phyloP scores from a whole-genome alignment of 805 yeast genomes.

The Saturnispora galanensis region DNA sequence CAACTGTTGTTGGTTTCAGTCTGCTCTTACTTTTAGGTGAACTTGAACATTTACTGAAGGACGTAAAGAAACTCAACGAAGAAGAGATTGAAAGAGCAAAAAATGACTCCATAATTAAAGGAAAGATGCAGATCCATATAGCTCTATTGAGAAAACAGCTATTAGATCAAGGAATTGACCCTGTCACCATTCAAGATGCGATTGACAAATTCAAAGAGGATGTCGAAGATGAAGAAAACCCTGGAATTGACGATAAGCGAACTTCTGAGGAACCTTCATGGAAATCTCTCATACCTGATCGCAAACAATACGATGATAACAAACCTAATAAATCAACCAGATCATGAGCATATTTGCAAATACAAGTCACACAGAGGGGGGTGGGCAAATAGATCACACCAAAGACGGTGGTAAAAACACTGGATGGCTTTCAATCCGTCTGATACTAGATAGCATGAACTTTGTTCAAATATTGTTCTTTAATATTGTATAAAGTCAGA shows the following conservation, averaged over 20 bases:
- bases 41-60: slow-evolving; percentile 16
- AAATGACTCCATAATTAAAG: slow-evolving; percentile 36
- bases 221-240: slow-evolving; percentile 46
- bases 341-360: background rate
- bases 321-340: slow-evolving; percentile 1
- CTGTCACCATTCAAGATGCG: slow-evolving; percentile 45
- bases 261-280: slow-evolving; percentile 39
- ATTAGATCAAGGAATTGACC: slow-evolving; percentile 45
- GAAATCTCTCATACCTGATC: slow-evolving; percentile 46
- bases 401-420: too few relatives aligned
- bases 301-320: slow-evolving; percentile 44
- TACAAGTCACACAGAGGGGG: background rate
- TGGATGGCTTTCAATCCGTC: too few relatives aligned
- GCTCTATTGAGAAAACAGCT: slow-evolving; percentile 57
- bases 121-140: slow-evolving; percentile 57
- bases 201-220: slow-evolving; percentile 44
- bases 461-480: too few relatives aligned
- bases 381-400: background rate
- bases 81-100: slow-evolving; percentile 44
- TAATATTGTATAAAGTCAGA: too few relatives aligned
- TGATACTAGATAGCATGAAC: too few relatives aligned
- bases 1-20: slow-evolving; percentile 11
- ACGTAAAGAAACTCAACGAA: slow-evolving; percentile 40
- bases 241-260: slow-evolving; percentile 55
- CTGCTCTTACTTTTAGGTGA: slow-evolving; percentile 19